A percentile compares a stretch with the other conserved stretches of the same genome.
phyloP scores from a whole-genome alignment of 164 flowering plant species.

The Paratinospora sagittata region DNA sequence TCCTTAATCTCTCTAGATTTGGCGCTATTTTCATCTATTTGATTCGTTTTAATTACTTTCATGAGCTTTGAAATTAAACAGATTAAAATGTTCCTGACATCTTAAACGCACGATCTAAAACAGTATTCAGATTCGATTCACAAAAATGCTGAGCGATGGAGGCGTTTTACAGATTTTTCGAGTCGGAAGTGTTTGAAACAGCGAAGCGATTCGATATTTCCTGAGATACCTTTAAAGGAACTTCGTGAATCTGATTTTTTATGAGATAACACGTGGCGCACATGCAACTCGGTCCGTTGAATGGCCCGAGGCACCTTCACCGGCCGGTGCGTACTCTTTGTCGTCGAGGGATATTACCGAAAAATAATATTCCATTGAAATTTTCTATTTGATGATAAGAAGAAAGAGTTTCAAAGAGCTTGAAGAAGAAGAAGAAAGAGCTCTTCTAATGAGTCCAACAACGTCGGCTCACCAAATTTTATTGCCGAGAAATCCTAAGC shows the following conservation, averaged over 20 bases:
- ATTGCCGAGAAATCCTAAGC: slow-evolving; percentile 4
- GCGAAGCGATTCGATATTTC: too few relatives aligned
- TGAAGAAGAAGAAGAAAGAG: background rate
- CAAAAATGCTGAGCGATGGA: too few relatives aligned
- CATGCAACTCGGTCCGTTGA: background rate
- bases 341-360: background rate
- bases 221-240: too few relatives aligned
- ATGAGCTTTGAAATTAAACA: too few relatives aligned
- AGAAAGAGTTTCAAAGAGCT: background rate
- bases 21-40: too few relatives aligned
- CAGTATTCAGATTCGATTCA: too few relatives aligned
- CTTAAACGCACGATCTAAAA: too few relatives aligned
- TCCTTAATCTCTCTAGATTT: too few relatives aligned
- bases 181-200: too few relatives aligned
- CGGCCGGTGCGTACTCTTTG: background rate
- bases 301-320: background rate
- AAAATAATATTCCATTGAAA: slow-evolving; percentile 2
- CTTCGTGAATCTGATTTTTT: background rate
- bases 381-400: background rate
- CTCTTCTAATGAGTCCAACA: background rate
- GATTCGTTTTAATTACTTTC: too few relatives aligned
- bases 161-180: too few relatives aligned
- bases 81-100: too few relatives aligned
- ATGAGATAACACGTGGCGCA: background rate
- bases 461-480: background rate